Evolutionary conservation across 352 stramenopile genomes (phyloP), one percentile per base, ranked within the genome.

Genomic region (Globisporangium recalcitrans): DNA sequence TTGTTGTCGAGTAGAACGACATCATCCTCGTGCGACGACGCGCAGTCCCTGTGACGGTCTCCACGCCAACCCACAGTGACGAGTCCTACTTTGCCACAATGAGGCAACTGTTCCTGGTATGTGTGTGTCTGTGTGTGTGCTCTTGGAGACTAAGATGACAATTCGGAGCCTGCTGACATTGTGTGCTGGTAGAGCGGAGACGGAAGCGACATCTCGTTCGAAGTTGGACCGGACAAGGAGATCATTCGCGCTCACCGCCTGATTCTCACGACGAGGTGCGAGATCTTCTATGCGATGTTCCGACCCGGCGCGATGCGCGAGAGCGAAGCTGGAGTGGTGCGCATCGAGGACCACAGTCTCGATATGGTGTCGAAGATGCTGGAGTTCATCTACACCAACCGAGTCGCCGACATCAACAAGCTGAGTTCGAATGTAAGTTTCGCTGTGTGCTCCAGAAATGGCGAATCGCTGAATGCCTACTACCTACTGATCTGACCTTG

Each of bases 351-450:
- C 54, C 78, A 93, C 62, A 82, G 77, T 3, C 70, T 75, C 6
- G 82, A 93, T 14, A 96, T 95, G 70, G 85, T 97, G 42, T 73
- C 75, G 51, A 93, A 94, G 75, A 95, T 97, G 82, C 80, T 97
- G 47, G 90, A 97, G 75, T 97, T 93, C 63, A 93, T 97, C 53
- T 97, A 97, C 70, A 96, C 90, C 3, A 97, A 97, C 68, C 75
- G 80, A 11, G 82, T 97, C 8, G 70, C 80, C 16, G 88, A 96
- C 58, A 72, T 97, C 51, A 49, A 49, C 58, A 90, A 90, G 62
- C 73, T 93, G 36, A 85, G 73, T 47, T 88, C 82, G 1, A 81
- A 81, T 38, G 86, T 93, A 72, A 42, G 79, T 78, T 42, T 42
- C 13, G 14, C 14, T 19, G 27, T 56, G 42, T 27, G 24, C 19